A percentile compares a stretch with the other conserved stretches of the same genome.
Evolutionary conservation across 306 rosid species (phyloP).

Genomic region (Prinsepia uniflora): DNA sequence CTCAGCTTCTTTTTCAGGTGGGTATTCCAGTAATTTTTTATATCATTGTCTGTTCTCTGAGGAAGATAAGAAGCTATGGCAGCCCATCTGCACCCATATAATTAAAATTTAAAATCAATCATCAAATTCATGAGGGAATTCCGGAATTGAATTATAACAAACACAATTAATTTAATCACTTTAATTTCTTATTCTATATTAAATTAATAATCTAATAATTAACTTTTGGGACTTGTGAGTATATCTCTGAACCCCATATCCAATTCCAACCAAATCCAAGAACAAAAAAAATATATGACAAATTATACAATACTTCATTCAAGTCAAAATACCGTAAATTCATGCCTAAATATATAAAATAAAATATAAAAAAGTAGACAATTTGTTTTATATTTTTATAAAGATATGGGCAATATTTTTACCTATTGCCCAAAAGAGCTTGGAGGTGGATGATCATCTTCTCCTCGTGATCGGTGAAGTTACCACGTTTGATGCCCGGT

Average conservation of each 20-base stretch:
- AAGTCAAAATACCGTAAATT: neutral
- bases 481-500: constrained; percentile 85
- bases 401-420: neutral
- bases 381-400: neutral
- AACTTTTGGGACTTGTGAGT: constrained; percentile 18
- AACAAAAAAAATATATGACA: neutral
- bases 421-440: constrained; percentile 92
- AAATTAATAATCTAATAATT: neutral
- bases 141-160: neutral
- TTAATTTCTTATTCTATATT: neutral
- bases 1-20: constrained; percentile 44
- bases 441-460: constrained; percentile 86
- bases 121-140: neutral
- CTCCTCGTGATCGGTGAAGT: constrained; percentile 78
- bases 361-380: neutral
- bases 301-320: neutral
- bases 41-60: constrained; percentile 47
- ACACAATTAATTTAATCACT: neutral
- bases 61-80: constrained; percentile 52
- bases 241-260: neutral
- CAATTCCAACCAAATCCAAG: neutral
- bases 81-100: constrained; percentile 40
- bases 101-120: neutral
- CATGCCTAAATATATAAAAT: neutral
- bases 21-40: constrained; percentile 53